phyloP scores from a whole-genome alignment of 2,329 filamentous ascomycete genomes.

The Fusarium paranaense region DNA sequence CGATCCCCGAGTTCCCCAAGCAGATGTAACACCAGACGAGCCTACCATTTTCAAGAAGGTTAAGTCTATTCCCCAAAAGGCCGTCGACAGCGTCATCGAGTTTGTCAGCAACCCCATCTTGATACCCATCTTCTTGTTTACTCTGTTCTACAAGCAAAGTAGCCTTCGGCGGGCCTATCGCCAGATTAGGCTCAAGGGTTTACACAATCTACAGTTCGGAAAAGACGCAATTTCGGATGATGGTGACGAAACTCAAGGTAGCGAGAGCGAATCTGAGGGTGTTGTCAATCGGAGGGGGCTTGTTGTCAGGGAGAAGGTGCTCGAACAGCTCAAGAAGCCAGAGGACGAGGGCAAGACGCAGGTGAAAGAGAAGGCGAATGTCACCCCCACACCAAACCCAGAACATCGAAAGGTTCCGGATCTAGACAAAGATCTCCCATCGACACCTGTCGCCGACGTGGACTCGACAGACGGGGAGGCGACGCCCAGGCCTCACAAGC shows the following conservation, averaged over 20 bases:
- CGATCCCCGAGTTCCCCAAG: conserved; percentile 47
- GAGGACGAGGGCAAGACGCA: not conserved
- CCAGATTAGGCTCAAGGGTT: conserved; percentile 46
- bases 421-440: conserved; percentile 4
- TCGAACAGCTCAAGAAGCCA: conserved; percentile 4
- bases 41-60: conserved; percentile 62
- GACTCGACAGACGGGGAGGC: conserved; percentile 28
- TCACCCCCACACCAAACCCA: not conserved
- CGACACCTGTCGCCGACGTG: conserved; percentile 9
- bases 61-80: conserved; percentile 62
- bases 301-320: not conserved
- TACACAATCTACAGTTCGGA: conserved; percentile 25
- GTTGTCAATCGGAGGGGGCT: not conserved
- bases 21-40: conserved; percentile 47
- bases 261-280: conserved; percentile 27
- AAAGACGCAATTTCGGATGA: conserved; percentile 7
- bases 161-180: conserved; percentile 57
- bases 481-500: conserved; percentile 25
- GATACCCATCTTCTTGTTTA: conserved; percentile 58
- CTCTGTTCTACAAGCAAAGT: conserved; percentile 59
- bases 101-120: conserved; percentile 67
- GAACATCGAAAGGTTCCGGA: conserved; percentile 12
- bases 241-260: conserved; percentile 28
- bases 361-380: not conserved
- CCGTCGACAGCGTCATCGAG: conserved; percentile 63